Percentiles rank a stretch among this genome's conserved stretches.
phyloP scores from a whole-genome alignment of 2,329 filamentous ascomycete species.

The Neonectria ditissima region DNA sequence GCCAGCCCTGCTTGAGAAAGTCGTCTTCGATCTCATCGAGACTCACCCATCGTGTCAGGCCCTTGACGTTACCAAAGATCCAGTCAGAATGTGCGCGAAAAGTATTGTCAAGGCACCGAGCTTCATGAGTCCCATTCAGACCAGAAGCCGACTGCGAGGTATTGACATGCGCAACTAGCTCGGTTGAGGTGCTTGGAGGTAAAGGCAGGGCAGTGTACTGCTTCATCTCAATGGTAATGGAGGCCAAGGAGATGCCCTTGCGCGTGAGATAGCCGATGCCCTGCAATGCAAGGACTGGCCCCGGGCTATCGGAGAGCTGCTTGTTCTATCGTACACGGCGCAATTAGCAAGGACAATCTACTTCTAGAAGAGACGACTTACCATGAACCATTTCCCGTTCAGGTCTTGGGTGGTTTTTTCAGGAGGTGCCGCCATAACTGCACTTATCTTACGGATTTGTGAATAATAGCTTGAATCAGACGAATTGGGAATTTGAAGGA shows the following conservation, averaged over 20 bases:
- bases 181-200: slow-evolving; percentile 53
- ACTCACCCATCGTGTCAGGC: slow-evolving; percentile 65
- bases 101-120: slow-evolving; percentile 63
- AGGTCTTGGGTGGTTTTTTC: slow-evolving; percentile 75
- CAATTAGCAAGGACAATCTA: not conserved
- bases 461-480: not conserved
- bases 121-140: slow-evolving; percentile 72
- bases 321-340: slow-evolving; percentile 71
- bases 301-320: slow-evolving; percentile 74
- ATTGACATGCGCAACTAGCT: slow-evolving; percentile 70
- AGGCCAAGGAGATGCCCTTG: slow-evolving; percentile 77
- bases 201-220: slow-evolving; percentile 62
- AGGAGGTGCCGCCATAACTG: slow-evolving; percentile 76
- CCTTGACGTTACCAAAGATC: slow-evolving; percentile 80
- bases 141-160: slow-evolving; percentile 80
- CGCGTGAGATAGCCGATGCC: slow-evolving; percentile 78
- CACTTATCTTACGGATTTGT: not conserved
- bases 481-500: too few species aligned
- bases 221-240: slow-evolving; percentile 73
- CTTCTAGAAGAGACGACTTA: slow-evolving; percentile 51
- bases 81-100: slow-evolving; percentile 77
- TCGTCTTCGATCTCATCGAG: slow-evolving; percentile 65
- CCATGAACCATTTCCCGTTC: slow-evolving; percentile 76
- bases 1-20: slow-evolving; percentile 69
- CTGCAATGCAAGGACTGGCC: slow-evolving; percentile 78